phyloP scores from a whole-genome alignment of 495 filamentous ascomycete genomes.

The Aspergillus diversus region DNA sequence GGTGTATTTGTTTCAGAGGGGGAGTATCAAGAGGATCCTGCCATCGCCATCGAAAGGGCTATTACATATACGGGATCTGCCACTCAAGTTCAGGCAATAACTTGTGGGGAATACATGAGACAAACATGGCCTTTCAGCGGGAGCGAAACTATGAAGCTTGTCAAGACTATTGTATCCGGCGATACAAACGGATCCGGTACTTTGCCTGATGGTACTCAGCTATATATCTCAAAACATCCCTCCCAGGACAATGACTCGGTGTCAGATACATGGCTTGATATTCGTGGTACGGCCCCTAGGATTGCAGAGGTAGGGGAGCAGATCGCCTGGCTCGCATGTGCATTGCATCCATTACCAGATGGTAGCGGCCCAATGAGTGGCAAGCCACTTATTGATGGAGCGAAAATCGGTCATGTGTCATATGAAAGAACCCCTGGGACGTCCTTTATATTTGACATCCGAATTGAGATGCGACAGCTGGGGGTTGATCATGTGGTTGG shows the following conservation, averaged over 20 bases:
- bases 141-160: slow-evolving; percentile 22
- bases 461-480: background rate
- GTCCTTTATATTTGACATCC: background rate
- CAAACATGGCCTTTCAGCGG: slow-evolving; percentile 39
- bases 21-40: slow-evolving; percentile 22
- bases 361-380: background rate
- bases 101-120: slow-evolving; percentile 30
- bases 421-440: background rate
- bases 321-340: slow-evolving; percentile 15
- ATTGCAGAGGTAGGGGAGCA: slow-evolving; percentile 19
- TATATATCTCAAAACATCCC: background rate
- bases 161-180: slow-evolving; percentile 15
- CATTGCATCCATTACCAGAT: slow-evolving; percentile 8
- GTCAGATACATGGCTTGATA: background rate
- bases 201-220: background rate
- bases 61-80: slow-evolving; percentile 34
- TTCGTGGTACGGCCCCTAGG: background rate
- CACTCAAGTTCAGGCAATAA: slow-evolving; percentile 33
- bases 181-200: background rate
- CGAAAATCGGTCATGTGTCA: background rate
- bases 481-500: slow-evolving; percentile 20
- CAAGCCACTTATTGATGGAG: slow-evolving; percentile 6
- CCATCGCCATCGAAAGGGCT: slow-evolving; percentile 25
- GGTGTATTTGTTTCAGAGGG: slow-evolving; percentile 28
- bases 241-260: background rate